These are phyloP conservation scores for Cladophialophora carrionii DNA, from an alignment of 2,329 filamentous ascomycete genomes.

Conservation along the genomic window DNA sequence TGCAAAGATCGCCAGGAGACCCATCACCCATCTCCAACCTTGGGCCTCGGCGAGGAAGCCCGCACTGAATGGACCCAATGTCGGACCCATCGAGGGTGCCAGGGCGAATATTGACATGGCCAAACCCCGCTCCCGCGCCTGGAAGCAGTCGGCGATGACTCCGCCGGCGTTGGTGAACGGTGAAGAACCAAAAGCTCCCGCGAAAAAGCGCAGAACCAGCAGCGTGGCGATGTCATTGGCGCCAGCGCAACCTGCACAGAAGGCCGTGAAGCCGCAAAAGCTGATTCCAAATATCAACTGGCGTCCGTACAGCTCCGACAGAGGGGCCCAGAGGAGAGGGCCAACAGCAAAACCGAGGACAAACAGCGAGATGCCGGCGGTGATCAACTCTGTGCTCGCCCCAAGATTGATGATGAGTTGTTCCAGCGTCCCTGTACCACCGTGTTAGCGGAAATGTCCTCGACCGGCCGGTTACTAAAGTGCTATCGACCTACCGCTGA, in stretches of 20 bases:
- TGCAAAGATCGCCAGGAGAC: conserved; percentile 65
- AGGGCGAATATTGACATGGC: conserved; percentile 68
- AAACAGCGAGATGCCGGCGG: conserved; percentile 66
- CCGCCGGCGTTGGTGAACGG: conserved; percentile 66
- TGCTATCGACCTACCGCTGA: conserved; percentile 43
- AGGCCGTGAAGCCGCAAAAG: conserved; percentile 62
- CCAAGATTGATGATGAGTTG: conserved; percentile 57
- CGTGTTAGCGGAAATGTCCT: background rate
- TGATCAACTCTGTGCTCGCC: conserved; percentile 53
- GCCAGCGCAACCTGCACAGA: conserved; percentile 64
- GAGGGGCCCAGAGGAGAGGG: conserved; percentile 67
- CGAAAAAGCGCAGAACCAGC: conserved; percentile 69
- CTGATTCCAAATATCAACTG: conserved; percentile 64
- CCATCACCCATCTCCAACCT: conserved; percentile 72
- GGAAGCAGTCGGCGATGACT: conserved; percentile 64
- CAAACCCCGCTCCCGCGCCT: conserved; percentile 56
- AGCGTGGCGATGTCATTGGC: conserved; percentile 62
- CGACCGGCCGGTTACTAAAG: background rate
- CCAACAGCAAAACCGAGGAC: conserved; percentile 65
- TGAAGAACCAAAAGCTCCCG: conserved; percentile 64
- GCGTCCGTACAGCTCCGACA: conserved; percentile 66
- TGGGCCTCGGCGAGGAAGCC: conserved; percentile 67
- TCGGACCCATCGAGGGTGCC: conserved; percentile 69
- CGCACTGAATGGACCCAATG: conserved; percentile 66
- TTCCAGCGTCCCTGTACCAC: conserved; percentile 38